Base-by-base conservation (phyloP, 2,329 filamentous ascomycete species). In the Malbranchea cinnamomea region DNA sequence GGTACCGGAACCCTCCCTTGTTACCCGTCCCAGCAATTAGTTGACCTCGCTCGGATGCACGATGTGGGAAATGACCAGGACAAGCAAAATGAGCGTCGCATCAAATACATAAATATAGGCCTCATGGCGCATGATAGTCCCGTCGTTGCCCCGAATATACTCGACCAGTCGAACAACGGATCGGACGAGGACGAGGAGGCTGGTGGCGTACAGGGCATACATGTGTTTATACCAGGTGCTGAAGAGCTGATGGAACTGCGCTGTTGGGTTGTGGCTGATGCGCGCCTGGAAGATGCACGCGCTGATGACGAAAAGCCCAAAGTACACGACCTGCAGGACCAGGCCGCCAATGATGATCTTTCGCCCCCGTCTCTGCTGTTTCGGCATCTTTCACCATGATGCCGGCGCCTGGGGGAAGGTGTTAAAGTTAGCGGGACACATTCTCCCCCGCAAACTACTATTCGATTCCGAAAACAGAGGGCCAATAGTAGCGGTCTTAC, bases 251-350 rank as follows among this genome's bases (percentile, higher is more conserved):
- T 28, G 7, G 16, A 29, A 30, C 2, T 23, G 9, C 24, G 38
- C 30, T 12, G 49, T 55, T 0, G 55, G 54, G 2, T 39, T 23
- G 3, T 40, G 42, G 3, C 26, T 35, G n/a, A 68, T 53, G 3
- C 63, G 53, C 2, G 38, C 30, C 37, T 74, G 62, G 48, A 72
- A 71, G 1, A 65, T 35, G 2, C 57, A 38, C 0, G 65, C 57
- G 1, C 60, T 59, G 4, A 60, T 33, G 20, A 67, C 47, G 41
- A 76, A 77, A 20, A 73, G 48, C 13, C 56, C 58, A 37, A 76
- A 74, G 32, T 68, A 60, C 23, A 68, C 22, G 14, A 77, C 56
- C 42, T 77, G 72, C 10, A 74, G 45, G 18, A 66, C 45, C 2
- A 77, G 50, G 2, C 72, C 71, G 1, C 41, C 62, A 5, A 74